Evolutionary conservation across 331 rosid genomes (phyloP).

Genomic region (Malus hybrid): DNA sequence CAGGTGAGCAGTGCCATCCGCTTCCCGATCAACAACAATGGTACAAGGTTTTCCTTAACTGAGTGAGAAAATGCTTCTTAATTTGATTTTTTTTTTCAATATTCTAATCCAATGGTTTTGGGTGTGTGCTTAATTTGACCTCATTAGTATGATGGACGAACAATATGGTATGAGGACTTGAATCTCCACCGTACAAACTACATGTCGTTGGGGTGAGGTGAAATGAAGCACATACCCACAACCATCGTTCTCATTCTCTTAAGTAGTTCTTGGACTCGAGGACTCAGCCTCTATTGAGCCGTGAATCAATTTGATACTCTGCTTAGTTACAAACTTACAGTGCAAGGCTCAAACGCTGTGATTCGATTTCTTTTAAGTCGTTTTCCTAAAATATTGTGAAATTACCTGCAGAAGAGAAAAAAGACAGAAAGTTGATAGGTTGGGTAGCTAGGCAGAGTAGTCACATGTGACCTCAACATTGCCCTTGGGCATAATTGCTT

Average conservation of each 20-base stretch:
- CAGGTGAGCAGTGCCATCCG: not conserved
- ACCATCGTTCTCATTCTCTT: no score
- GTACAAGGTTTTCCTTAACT: not conserved
- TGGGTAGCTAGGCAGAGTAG: not conserved
- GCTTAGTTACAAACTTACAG: no score
- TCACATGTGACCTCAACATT: constrained; percentile 1
- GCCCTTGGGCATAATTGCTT: not conserved
- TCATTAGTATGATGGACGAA: no score
- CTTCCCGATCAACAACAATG: not conserved
- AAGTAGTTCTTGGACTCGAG: no score
- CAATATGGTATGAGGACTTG: no score
- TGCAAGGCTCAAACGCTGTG: not conserved
- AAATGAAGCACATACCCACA: no score
- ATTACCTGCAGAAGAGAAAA: not conserved
- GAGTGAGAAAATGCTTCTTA: not conserved
- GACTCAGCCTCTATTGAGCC: no score
- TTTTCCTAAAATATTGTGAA: not conserved
- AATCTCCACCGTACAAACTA: no score
- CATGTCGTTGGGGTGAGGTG: no score
- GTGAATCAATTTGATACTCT: no score
- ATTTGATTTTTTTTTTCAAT: not conserved
- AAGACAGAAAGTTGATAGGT: not conserved
- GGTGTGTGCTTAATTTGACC: no score
- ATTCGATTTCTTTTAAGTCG: not conserved
- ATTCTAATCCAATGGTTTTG: no score